Conservation (phyloP, 1,284 basidiomycete genomes). For the Sanghuangporus baumii region DNA sequence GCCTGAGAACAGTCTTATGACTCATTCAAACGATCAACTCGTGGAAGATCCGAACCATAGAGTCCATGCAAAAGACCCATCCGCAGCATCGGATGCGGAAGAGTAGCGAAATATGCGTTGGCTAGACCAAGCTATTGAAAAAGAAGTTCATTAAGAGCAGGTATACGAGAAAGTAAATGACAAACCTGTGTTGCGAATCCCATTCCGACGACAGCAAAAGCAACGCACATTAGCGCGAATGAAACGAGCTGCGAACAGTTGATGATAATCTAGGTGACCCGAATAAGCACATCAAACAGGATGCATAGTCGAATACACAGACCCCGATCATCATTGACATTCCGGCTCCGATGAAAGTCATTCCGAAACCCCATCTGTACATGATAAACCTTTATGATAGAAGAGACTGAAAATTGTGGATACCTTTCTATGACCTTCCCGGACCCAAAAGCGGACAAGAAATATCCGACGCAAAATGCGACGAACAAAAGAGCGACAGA, state of each 20-base stretch:
- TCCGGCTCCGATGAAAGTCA: conserved; percentile 24
- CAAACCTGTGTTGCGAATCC: conserved; percentile 29
- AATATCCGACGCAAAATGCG: conserved; percentile 27
- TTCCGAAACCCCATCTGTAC: conserved; percentile 23
- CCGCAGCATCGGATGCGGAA: conserved; percentile 28
- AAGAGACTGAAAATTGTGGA: neutral
- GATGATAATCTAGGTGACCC: conserved; percentile 27
- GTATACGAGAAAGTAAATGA: neutral
- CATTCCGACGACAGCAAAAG: conserved; percentile 27
- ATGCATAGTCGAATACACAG: conserved; percentile 10
- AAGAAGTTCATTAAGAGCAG: neutral
- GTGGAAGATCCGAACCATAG: conserved; percentile 20
- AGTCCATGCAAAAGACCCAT: conserved; percentile 29
- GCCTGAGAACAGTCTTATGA: neutral
- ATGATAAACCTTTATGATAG: neutral
- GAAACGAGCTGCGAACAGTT: conserved; percentile 28
- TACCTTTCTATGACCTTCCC: conserved; percentile 24
- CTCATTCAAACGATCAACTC: neutral
- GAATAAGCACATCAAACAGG: neutral
- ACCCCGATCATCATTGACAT: conserved; percentile 28
- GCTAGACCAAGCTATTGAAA: conserved; percentile 27
- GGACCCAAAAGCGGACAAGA: conserved; percentile 24
- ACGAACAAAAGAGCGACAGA: conserved; percentile 28
- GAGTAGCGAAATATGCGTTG: conserved; percentile 28
- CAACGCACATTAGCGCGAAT: conserved; percentile 30